Evolutionary conservation across 2,329 filamentous ascomycete species (phyloP).

Genomic region (Xylaria sp.): DNA sequence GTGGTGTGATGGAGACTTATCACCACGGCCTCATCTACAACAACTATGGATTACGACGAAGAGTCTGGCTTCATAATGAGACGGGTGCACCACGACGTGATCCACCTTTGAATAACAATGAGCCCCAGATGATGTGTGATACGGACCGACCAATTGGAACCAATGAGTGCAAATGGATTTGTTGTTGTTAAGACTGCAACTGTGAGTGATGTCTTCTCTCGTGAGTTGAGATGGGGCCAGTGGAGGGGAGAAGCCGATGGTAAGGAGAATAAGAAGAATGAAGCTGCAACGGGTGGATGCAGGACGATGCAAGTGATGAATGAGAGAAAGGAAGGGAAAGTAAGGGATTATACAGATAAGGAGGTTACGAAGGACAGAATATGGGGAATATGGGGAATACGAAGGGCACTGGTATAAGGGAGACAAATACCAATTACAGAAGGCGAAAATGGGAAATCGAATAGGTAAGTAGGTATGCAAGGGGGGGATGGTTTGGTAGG

Average conservation of each 20-base stretch:
- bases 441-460: slow-evolving; percentile 2
- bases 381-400: slow-evolving; percentile 12
- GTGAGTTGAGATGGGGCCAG: slow-evolving; percentile 11
- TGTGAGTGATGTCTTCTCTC: slow-evolving; percentile 9
- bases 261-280: slow-evolving; percentile 3
- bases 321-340: background rate
- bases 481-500: too few species aligned
- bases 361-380: background rate
- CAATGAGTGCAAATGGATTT: slow-evolving; percentile 3
- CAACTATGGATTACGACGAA: slow-evolving; percentile 44
- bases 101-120: slow-evolving; percentile 12
- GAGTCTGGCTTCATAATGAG: slow-evolving; percentile 41
- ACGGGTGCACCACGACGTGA: slow-evolving; percentile 20
- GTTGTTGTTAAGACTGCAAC: slow-evolving; percentile 7
- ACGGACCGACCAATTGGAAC: slow-evolving; percentile 1
- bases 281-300: background rate
- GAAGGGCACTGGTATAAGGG: slow-evolving; percentile 8
- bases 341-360: slow-evolving; percentile 24
- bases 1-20: slow-evolving; percentile 7
- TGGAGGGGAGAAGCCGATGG: background rate
- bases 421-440: background rate
- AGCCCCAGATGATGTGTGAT: background rate
- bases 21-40: slow-evolving; percentile 39
- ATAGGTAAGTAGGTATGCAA: slow-evolving; percentile 18
- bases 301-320: slow-evolving; percentile 2